Evolutionary conservation across 768 basidiomycete species (phyloP).

Genomic region (Lactarius psammicola): DNA sequence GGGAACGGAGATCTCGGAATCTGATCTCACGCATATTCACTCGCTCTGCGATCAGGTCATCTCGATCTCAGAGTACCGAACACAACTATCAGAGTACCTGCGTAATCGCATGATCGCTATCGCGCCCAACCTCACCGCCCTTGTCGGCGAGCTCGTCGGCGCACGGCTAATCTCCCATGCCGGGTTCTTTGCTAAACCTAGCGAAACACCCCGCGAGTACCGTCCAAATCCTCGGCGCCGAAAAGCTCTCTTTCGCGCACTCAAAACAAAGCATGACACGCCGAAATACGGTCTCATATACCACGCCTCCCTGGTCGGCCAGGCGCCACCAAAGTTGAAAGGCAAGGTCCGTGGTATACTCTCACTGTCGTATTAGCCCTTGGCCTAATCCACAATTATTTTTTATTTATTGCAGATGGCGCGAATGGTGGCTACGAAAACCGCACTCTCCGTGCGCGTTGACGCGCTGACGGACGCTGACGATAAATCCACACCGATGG

Average conservation of each 20-base stretch:
- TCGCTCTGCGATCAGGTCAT: slow-evolving; percentile 98
- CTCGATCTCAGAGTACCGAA: slow-evolving; percentile 90
- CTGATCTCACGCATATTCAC: slow-evolving; percentile 95
- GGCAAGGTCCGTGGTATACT: slow-evolving; percentile 71
- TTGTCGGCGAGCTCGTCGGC: slow-evolving; percentile 76
- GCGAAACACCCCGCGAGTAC: slow-evolving; percentile 80
- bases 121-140: slow-evolving; percentile 91
- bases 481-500: slow-evolving; percentile 77
- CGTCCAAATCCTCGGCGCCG: slow-evolving; percentile 73
- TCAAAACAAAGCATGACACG: slow-evolving; percentile 89
- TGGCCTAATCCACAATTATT: background rate
- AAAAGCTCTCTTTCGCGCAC: slow-evolving; percentile 72
- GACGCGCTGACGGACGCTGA: slow-evolving; percentile 94
- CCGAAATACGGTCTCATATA: slow-evolving; percentile 99
- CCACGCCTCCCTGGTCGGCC: slow-evolving; percentile 95
- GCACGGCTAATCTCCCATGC: slow-evolving; percentile 74
- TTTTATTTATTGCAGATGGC: slow-evolving; percentile 96
- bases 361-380: background rate
- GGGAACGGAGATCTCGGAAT: slow-evolving; percentile 99
- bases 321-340: slow-evolving; percentile 97
- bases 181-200: slow-evolving; percentile 63
- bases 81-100: slow-evolving; percentile 94
- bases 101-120: slow-evolving; percentile 98
- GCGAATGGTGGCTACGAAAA: slow-evolving; percentile 99
- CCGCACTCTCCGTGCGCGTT: slow-evolving; percentile 94